Conservation (phyloP, 352 stramenopile species). For the Phytophthora agathidicida region DNA sequence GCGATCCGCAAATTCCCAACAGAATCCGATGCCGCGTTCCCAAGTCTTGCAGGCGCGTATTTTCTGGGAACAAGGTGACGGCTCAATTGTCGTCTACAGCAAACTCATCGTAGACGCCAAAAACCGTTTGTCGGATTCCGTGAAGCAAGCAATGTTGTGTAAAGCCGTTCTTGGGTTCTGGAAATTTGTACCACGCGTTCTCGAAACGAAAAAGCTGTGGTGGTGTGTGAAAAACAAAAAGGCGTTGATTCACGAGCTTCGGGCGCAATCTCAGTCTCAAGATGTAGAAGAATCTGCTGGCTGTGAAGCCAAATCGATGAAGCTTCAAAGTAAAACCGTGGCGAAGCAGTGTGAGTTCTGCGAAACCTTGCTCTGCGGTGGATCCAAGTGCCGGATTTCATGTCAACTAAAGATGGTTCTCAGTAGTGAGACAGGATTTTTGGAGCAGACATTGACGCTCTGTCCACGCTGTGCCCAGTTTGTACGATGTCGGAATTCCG, state of each 20-base stretch:
- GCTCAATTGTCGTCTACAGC: conserved; percentile 25
- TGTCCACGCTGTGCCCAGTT: conserved; percentile 22
- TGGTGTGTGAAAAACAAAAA: conserved; percentile 37
- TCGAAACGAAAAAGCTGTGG: conserved; percentile 32
- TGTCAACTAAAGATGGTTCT: conserved; percentile 28
- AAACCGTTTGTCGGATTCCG: conserved; percentile 18
- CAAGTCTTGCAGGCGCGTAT: conserved; percentile 19
- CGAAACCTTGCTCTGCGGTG: conserved; percentile 13
- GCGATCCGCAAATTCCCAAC: background rate
- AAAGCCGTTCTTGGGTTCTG: conserved; percentile 17
- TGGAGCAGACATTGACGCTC: conserved; percentile 23
- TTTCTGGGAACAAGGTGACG: conserved; percentile 25
- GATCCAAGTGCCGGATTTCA: conserved; percentile 8
- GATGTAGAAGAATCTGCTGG: background rate
- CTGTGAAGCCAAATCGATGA: conserved; percentile 2
- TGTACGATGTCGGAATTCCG: conserved; percentile 13
- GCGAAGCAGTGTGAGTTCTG: conserved; percentile 29
- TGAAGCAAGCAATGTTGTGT: conserved; percentile 26
- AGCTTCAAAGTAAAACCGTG: background rate
- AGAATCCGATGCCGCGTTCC: conserved; percentile 7
- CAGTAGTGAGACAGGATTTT: conserved; percentile 20
- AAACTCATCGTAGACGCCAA: conserved; percentile 32
- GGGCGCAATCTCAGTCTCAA: background rate
- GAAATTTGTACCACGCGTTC: conserved; percentile 27
- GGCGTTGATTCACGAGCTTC: conserved; percentile 13